phyloP scores from a whole-genome alignment of 352 stramenopile species.

The Phytophthora colocasiae region DNA sequence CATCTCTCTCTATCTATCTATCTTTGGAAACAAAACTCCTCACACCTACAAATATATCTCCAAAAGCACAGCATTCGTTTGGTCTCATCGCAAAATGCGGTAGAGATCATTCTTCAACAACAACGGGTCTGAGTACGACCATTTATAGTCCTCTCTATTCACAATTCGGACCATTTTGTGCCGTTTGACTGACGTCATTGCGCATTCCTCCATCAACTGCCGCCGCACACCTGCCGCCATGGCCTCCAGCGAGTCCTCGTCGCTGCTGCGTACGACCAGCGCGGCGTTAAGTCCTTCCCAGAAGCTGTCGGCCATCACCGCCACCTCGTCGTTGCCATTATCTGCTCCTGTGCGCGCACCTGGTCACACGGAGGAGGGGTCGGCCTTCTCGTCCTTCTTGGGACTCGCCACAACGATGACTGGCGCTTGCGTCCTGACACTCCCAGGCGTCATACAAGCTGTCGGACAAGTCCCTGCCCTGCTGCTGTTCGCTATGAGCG shows the following conservation, averaged over 20 bases:
- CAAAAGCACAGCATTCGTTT: no score
- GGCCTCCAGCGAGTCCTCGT: conserved; percentile 36
- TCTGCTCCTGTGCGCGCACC: conserved; percentile 10
- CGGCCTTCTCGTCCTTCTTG: conserved; percentile 76
- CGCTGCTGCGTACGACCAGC: conserved; percentile 46
- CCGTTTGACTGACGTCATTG: conserved; percentile 15
- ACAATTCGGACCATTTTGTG: conserved; percentile 9
- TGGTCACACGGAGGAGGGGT: conserved; percentile 56
- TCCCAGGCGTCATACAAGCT: conserved; percentile 71
- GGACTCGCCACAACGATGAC: conserved; percentile 87
- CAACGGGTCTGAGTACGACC: not conserved
- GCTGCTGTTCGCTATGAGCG: conserved; percentile 60
- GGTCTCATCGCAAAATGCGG: no score
- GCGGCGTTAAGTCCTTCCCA: conserved; percentile 29
- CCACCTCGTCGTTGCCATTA: conserved; percentile 3
- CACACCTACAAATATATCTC: no score
- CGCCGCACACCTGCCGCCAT: conserved; percentile 11
- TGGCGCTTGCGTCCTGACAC: conserved; percentile 77
- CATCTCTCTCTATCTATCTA: no score
- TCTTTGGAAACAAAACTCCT: no score
- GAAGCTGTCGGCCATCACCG: conserved; percentile 9
- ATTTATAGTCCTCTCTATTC: not conserved
- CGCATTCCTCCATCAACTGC: not conserved
- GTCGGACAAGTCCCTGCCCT: conserved; percentile 60
- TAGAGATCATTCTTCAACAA: no score